phyloP scores from a whole-genome alignment of 2,329 filamentous ascomycete species.

The Neofusicoccum ribis region DNA sequence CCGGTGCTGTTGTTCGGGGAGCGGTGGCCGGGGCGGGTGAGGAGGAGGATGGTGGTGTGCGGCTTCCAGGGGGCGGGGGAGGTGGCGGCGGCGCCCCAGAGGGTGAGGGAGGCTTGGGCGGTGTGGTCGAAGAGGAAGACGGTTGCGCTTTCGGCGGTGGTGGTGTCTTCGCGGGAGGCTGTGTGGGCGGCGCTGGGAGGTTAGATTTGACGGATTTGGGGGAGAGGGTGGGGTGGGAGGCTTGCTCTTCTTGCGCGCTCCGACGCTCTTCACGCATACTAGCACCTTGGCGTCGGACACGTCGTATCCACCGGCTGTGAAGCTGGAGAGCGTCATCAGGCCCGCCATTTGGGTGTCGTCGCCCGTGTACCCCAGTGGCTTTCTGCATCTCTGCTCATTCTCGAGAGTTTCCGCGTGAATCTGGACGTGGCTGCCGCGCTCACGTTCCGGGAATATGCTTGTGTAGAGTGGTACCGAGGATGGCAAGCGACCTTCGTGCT shows the following conservation, averaged over 20 bases:
- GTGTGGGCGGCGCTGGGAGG: background rate
- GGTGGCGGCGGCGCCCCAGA: conserved; percentile 55
- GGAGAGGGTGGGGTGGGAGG: background rate
- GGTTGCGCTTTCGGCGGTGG: conserved; percentile 49
- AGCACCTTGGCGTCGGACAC: conserved; percentile 53
- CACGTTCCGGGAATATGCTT: conserved; percentile 60
- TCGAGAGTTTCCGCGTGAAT: conserved; percentile 46
- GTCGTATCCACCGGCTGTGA: conserved; percentile 57
- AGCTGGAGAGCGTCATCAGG: conserved; percentile 59
- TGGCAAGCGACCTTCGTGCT: conserved; percentile 42
- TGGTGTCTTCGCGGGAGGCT: conserved; percentile 51
- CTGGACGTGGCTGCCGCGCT: conserved; percentile 56
- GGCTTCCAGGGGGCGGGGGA: conserved; percentile 49
- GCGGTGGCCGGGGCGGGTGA: conserved; percentile 46
- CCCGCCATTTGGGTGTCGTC: conserved; percentile 39
- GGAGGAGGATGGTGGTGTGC: conserved; percentile 52
- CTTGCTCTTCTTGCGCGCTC: conserved; percentile 51
- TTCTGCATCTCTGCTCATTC: conserved; percentile 48
- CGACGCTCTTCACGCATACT: conserved; percentile 60
- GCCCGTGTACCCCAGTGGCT: background rate
- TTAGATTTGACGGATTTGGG: background rate
- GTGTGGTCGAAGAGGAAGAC: conserved; percentile 58
- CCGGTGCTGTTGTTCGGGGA: background rate
- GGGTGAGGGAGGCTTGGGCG: conserved; percentile 52
- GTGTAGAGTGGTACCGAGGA: conserved; percentile 52